A percentile compares a stretch with the other conserved stretches of the same genome.
phyloP scores from a whole-genome alignment of 257 asterid genomes.

The Paulownia fortunei region DNA sequence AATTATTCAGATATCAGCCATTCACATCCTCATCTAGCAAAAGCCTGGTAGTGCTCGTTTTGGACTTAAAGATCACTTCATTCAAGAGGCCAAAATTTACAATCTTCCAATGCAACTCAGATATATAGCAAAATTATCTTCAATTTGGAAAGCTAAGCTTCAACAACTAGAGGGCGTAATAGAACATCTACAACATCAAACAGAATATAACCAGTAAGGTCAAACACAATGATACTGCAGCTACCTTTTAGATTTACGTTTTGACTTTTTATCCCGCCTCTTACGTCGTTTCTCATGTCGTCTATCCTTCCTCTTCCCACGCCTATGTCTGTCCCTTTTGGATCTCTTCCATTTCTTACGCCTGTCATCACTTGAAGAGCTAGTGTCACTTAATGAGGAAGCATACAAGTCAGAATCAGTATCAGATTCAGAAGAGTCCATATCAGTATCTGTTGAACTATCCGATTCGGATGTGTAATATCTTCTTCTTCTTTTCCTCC shows the following conservation, averaged over 20 bases:
- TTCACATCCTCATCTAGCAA: neutral
- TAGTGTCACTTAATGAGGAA: slow-evolving; percentile 76
- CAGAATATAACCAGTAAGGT: neutral
- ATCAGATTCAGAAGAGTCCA: slow-evolving; percentile 86
- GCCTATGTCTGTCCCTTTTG: slow-evolving; percentile 72
- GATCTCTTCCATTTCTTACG: slow-evolving; percentile 90
- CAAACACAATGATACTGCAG: neutral
- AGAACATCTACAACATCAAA: neutral
- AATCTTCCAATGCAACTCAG: neutral
- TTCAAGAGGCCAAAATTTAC: neutral
- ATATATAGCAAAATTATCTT: neutral
- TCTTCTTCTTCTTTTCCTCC: slow-evolving; percentile 80
- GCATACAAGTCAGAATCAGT: slow-evolving; percentile 68
- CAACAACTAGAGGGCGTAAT: neutral
- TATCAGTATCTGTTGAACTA: slow-evolving; percentile 71
- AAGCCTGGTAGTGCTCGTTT: neutral
- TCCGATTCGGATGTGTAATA: slow-evolving; percentile 88
- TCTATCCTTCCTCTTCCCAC: slow-evolving; percentile 70
- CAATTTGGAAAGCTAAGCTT: neutral
- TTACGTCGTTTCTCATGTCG: slow-evolving; percentile 78
- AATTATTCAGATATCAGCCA: neutral
- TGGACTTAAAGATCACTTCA: neutral
- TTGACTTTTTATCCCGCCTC: slow-evolving; percentile 81
- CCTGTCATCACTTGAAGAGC: slow-evolving; percentile 81
- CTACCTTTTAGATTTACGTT: slow-evolving; percentile 82